Evolutionary conservation across 805 yeast species (phyloP).

Genomic region (Candida tibetensis): DNA sequence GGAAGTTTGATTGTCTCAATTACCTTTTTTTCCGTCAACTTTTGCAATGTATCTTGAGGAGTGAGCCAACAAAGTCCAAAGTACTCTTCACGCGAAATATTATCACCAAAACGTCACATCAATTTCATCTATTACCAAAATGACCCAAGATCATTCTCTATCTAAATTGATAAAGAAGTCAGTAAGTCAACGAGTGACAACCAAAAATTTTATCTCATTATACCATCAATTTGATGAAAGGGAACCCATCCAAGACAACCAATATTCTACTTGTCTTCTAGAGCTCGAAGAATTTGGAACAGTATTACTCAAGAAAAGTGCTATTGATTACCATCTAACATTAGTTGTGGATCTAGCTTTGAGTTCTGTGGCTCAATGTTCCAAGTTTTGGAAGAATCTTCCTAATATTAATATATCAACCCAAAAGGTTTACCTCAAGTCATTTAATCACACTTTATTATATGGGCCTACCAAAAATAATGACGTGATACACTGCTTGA

Average conservation of each 20-base stretch:
- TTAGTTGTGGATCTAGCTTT: slow-evolving; percentile 20
- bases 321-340: slow-evolving; percentile 11
- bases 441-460: slow-evolving; percentile 7
- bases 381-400: slow-evolving; percentile 24
- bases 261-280: slow-evolving; percentile 25
- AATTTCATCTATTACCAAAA: too few relatives aligned
- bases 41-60: too few relatives aligned
- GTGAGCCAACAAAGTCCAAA: too few relatives aligned
- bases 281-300: slow-evolving; percentile 13
- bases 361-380: slow-evolving; percentile 15
- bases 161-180: slow-evolving; percentile 21
- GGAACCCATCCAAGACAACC: slow-evolving; percentile 19
- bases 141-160: slow-evolving; percentile 5
- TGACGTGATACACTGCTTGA: slow-evolving; percentile 9
- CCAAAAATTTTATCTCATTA: slow-evolving; percentile 25
- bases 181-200: slow-evolving; percentile 17
- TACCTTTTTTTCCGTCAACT: too few relatives aligned
- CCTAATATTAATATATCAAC: slow-evolving; percentile 3
- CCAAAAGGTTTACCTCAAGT: slow-evolving; percentile 14
- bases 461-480: slow-evolving; percentile 3
- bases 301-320: slow-evolving; percentile 1
- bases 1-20: too few relatives aligned
- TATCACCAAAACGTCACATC: too few relatives aligned
- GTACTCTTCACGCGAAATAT: too few relatives aligned
- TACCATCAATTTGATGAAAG: slow-evolving; percentile 26